Percentiles rank a stretch among this genome's conserved stretches.
Evolutionary conservation across 2,329 filamentous ascomycete species (phyloP).

Genomic region (Basipetospora chlamydospora): DNA sequence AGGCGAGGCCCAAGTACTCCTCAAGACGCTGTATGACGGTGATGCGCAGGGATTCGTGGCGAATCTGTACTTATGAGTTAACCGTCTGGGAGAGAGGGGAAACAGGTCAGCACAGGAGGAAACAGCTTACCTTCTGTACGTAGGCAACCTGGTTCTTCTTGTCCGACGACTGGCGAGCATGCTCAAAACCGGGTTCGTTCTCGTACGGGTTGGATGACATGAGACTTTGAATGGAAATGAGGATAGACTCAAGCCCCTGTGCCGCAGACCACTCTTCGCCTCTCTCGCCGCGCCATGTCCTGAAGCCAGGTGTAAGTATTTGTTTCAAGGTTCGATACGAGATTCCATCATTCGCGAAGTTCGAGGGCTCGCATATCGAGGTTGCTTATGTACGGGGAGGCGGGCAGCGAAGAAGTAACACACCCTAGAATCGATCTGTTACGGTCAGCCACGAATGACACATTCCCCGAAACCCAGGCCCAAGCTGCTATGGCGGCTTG

Average conservation of each 20-base stretch:
- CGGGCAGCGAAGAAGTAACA: too few relatives aligned
- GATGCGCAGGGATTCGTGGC: slow-evolving; percentile 77
- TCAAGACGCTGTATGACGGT: slow-evolving; percentile 79
- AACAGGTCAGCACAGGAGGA: background rate
- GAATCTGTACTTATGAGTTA: slow-evolving; percentile 44
- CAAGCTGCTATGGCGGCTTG: background rate
- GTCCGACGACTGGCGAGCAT: slow-evolving; percentile 51
- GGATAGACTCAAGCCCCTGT: slow-evolving; percentile 83
- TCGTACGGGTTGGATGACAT: slow-evolving; percentile 91
- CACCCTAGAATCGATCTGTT: slow-evolving; percentile 77
- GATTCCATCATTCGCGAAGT: too few relatives aligned
- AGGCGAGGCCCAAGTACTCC: slow-evolving; percentile 53
- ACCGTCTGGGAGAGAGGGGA: background rate
- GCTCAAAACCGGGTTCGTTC: slow-evolving; percentile 89
- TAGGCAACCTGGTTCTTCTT: slow-evolving; percentile 63
- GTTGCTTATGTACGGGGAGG: too few relatives aligned
- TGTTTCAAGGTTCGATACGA: too few relatives aligned
- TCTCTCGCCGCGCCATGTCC: slow-evolving; percentile 82
- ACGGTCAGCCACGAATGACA: slow-evolving; percentile 11
- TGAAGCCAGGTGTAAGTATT: slow-evolving; percentile 21
- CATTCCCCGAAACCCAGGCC: too few relatives aligned
- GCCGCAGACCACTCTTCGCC: slow-evolving; percentile 96
- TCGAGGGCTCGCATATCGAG: too few relatives aligned
- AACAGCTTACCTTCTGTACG: slow-evolving; percentile 54
- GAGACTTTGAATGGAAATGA: slow-evolving; percentile 90